phyloP scores from a whole-genome alignment of 2,329 filamentous ascomycete species.

The Pseudogymnoascus sp. region DNA sequence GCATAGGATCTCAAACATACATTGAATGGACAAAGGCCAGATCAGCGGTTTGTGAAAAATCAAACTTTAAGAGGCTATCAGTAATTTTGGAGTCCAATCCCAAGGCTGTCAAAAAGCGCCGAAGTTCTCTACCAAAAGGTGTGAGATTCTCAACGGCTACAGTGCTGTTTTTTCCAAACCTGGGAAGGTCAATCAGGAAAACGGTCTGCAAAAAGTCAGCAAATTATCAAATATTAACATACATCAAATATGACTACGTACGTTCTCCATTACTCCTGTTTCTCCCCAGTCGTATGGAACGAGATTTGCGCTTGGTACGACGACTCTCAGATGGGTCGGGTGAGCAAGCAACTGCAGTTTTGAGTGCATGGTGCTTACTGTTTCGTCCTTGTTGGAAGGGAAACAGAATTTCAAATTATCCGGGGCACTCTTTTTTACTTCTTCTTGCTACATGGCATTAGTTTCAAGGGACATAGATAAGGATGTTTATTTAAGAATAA shows the following conservation, averaged over 20 bases:
- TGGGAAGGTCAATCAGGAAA: constrained; percentile 87
- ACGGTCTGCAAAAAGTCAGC: constrained; percentile 46
- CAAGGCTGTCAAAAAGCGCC: constrained; percentile 60
- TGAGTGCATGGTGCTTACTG: constrained; percentile 76
- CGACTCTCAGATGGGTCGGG: constrained; percentile 63
- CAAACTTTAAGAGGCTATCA: constrained; percentile 64
- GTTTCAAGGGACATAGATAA: neutral
- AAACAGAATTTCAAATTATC: constrained; percentile 65
- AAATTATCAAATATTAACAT: constrained; percentile 1
- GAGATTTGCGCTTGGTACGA: constrained; percentile 80
- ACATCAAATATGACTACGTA: constrained; percentile 29
- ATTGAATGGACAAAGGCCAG: constrained; percentile 82
- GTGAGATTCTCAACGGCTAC: constrained; percentile 28
- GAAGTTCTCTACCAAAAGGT: constrained; percentile 60
- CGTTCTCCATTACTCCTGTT: constrained; percentile 68
- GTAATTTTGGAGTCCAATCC: constrained; percentile 57
- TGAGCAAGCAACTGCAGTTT: constrained; percentile 90
- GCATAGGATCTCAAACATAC: constrained; percentile 39
- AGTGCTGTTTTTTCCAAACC: constrained; percentile 25
- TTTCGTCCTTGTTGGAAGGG: constrained; percentile 61
- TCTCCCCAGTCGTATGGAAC: constrained; percentile 87
- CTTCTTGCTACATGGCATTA: constrained; percentile 35
- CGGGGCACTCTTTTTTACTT: constrained; percentile 42
- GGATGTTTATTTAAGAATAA: too few relatives aligned
- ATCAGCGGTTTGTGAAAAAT: constrained; percentile 64